phyloP scores from a whole-genome alignment of 192 early-diverging fungal species.

The Backusella psychrophila region DNA sequence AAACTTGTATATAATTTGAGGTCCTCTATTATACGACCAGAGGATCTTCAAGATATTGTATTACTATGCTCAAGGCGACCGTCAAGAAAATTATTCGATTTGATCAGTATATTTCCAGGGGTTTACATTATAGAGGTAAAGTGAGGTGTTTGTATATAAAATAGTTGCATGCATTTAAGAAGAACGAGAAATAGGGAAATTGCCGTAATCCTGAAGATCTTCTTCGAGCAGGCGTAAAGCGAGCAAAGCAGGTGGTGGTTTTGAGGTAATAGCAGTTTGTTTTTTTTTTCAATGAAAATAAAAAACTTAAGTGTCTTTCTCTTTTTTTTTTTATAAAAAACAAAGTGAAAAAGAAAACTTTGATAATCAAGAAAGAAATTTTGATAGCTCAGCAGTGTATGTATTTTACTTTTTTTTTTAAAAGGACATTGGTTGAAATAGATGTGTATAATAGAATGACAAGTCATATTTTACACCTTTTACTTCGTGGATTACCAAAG shows the following conservation, averaged over 20 bases:
- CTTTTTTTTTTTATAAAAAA: not conserved
- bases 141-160: not conserved
- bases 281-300: not conserved
- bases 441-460: conserved; percentile 43
- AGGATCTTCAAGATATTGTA: conserved; percentile 46
- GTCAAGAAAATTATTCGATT: conserved; percentile 32
- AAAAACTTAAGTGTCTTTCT: not conserved
- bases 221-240: conserved; percentile 39
- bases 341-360: conserved; percentile 23
- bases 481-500: conserved; percentile 36
- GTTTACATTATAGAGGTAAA: conserved; percentile 43
- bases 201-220: conserved; percentile 45
- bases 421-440: not conserved
- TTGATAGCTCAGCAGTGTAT: conserved; percentile 39
- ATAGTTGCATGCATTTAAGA: not conserved
- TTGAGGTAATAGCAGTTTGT: conserved; percentile 19
- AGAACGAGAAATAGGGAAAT: conserved; percentile 30
- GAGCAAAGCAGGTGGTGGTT: conserved; percentile 41
- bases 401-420: not conserved
- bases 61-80: conserved; percentile 36
- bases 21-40: conserved; percentile 29
- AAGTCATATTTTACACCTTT: conserved; percentile 53
- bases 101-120: conserved; percentile 39
- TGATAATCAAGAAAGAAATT: conserved; percentile 36
- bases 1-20: conserved; percentile 28